Evolutionary conservation across 352 stramenopile species (phyloP).

Genomic region (Pythium scleroteichum): DNA sequence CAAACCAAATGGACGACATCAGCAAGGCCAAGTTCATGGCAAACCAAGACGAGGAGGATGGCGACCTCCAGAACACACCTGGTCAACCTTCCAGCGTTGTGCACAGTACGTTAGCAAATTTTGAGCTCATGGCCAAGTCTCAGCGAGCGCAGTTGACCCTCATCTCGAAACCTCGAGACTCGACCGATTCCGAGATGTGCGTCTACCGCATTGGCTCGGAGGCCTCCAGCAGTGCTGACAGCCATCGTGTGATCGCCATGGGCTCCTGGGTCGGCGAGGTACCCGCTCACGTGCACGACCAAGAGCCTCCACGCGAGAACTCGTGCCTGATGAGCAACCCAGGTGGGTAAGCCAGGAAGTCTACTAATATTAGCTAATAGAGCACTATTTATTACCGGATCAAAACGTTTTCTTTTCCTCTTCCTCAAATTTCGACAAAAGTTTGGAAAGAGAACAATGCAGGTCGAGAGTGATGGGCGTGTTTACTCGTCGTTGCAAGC

Average conservation of each 20-base stretch:
- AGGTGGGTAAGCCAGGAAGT: slow-evolving; percentile 1
- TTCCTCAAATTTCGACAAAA: slow-evolving; percentile 3
- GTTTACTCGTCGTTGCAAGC: slow-evolving; percentile 7
- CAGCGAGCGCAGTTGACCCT: slow-evolving; percentile 8
- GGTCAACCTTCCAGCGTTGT: slow-evolving; percentile 23
- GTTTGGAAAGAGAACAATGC: background rate
- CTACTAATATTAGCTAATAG: slow-evolving; percentile 28
- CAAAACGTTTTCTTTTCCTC: background rate
- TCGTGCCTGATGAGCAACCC: slow-evolving; percentile 18
- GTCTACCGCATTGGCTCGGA: slow-evolving; percentile 24
- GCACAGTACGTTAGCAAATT: slow-evolving; percentile 32
- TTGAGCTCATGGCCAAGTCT: slow-evolving; percentile 48
- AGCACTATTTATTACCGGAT: slow-evolving; percentile 16
- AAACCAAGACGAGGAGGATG: background rate
- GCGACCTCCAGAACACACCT: slow-evolving; percentile 12
- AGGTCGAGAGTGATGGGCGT: slow-evolving; percentile 10
- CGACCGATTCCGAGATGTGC: slow-evolving; percentile 13
- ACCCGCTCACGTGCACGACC: background rate
- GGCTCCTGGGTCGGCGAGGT: slow-evolving; percentile 21
- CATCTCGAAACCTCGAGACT: slow-evolving; percentile 2
- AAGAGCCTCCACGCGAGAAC: slow-evolving; percentile 8
- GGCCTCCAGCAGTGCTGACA: slow-evolving; percentile 11
- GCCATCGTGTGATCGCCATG: slow-evolving; percentile 24
- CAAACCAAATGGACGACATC: slow-evolving; percentile 7
- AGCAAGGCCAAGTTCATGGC: slow-evolving; percentile 5